Evolutionary conservation across 164 flowering plant species (phyloP).

Genomic region (Magnolia kwangsiensis): DNA sequence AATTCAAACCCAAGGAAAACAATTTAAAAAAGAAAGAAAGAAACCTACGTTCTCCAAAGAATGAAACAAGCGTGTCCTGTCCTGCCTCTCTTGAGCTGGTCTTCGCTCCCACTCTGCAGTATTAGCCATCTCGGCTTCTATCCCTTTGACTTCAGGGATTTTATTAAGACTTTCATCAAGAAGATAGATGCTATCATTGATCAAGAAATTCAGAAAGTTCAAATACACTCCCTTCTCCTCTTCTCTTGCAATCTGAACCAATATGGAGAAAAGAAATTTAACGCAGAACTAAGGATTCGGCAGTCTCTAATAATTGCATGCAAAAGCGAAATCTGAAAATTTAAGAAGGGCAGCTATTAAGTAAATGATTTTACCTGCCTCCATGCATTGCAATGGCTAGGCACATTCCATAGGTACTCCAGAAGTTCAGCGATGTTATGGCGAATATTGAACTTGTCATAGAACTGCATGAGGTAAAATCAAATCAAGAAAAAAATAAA

Average conservation of each 20-base stretch:
- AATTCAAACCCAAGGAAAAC: neutral
- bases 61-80: slow-evolving; percentile 84
- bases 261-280: neutral
- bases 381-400: slow-evolving; percentile 95
- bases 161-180: slow-evolving; percentile 98
- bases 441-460: slow-evolving; percentile 98
- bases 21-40: slow-evolving; percentile 1
- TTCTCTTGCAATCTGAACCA: slow-evolving; percentile 81
- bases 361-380: slow-evolving; percentile 50
- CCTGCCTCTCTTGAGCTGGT: slow-evolving; percentile 96
- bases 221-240: slow-evolving; percentile 98
- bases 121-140: slow-evolving; percentile 96
- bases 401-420: slow-evolving; percentile 96
- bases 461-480: slow-evolving; percentile 54
- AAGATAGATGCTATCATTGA: slow-evolving; percentile 95
- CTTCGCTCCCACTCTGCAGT: slow-evolving; percentile 87
- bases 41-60: slow-evolving; percentile 87
- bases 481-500: neutral
- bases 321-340: neutral
- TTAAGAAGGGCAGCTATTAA: neutral
- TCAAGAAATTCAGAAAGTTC: slow-evolving; percentile 90
- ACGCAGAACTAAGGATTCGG: neutral
- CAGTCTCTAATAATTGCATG: neutral
- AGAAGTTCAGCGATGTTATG: slow-evolving; percentile 99
- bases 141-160: slow-evolving; percentile 86